These are phyloP conservation scores for Fusarium beomiforme DNA, from an alignment of 2,329 filamentous ascomycete genomes.

Conservation along the genomic window DNA sequence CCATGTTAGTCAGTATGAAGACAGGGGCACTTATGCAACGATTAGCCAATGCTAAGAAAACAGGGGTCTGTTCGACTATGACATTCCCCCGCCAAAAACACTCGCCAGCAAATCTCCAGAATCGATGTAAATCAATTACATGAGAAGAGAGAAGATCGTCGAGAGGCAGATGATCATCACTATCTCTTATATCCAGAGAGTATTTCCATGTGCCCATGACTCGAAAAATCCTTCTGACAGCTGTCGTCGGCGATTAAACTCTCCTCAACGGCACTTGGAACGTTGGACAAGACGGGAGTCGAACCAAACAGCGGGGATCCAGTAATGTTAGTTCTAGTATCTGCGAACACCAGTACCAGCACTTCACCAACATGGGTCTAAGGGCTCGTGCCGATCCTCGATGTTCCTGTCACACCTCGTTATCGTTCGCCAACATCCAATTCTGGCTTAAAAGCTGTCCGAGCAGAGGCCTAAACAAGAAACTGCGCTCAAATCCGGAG, in stretches of 20 bases:
- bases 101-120: not conserved
- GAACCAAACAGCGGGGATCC: slow-evolving; percentile 29
- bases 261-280: slow-evolving; percentile 15
- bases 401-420: slow-evolving; percentile 27
- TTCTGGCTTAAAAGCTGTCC: slow-evolving; percentile 14
- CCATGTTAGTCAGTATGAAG: not conserved
- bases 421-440: slow-evolving; percentile 14
- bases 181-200: not conserved
- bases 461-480: slow-evolving; percentile 5
- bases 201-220: slow-evolving; percentile 6
- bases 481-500: slow-evolving; percentile 12
- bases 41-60: not conserved
- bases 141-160: not conserved
- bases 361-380: slow-evolving; percentile 14
- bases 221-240: slow-evolving; percentile 17
- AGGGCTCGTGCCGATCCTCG: slow-evolving; percentile 35
- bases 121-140: not conserved
- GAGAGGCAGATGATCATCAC: not conserved
- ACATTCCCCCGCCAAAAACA: slow-evolving; percentile 8
- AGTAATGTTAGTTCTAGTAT: not conserved
- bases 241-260: slow-evolving; percentile 19
- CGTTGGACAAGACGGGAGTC: slow-evolving; percentile 27
- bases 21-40: not conserved
- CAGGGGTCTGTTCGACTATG: slow-evolving; percentile 3
- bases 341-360: slow-evolving; percentile 2